Evolutionary conservation across 257 asterid species (phyloP), one percentile per base, ranked within the genome.

Genomic region (Striga asiatica): DNA sequence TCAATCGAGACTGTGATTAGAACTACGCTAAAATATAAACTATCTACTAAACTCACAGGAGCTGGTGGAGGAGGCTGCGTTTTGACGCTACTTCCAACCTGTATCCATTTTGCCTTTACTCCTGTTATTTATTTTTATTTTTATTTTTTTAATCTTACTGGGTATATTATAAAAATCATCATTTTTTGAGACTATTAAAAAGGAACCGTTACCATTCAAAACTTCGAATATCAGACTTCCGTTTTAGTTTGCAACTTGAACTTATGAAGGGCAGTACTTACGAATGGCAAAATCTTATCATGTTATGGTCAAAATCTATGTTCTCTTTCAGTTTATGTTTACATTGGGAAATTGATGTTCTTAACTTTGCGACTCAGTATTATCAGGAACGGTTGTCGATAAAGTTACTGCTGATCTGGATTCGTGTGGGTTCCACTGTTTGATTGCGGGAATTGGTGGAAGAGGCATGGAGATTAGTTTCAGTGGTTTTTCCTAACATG

Each of bases 21-120:
- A 54, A 77, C 85, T 13, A 84, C 98, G 8, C 67, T 74, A 48
- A 91, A 81, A 67, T 87, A 77, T 77, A 91, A 87, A 75, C 73
- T 87, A 17, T 57, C 89, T 11, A 78, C 98, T 50, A 91, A 91
- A 74, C 75, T 91, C 56, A 87, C 96, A 1, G 98, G 98, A 73
- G 98, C 98, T 61, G 98, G 98, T 52, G 98, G 98, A 52, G 98
- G 98, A 43, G 98, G 98, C 70, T 91, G 98, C 45, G 95, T 87
- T 69, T 66, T 91, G 78, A 91, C 98, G 4, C 79, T 91, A 4
- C 73, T 91, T 25, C 98, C 97, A 20, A 74, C 82, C n/a, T 31
- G 95, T 89, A 89, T 89, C 97, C 97, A 52, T 76, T 54, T 9
- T 32, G 12, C 4, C n/a, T 10, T 69, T 48, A 19, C 51, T 54